Base-by-base conservation (phyloP, 2,329 filamentous ascomycete species). In the Botrytis porri region DNA sequence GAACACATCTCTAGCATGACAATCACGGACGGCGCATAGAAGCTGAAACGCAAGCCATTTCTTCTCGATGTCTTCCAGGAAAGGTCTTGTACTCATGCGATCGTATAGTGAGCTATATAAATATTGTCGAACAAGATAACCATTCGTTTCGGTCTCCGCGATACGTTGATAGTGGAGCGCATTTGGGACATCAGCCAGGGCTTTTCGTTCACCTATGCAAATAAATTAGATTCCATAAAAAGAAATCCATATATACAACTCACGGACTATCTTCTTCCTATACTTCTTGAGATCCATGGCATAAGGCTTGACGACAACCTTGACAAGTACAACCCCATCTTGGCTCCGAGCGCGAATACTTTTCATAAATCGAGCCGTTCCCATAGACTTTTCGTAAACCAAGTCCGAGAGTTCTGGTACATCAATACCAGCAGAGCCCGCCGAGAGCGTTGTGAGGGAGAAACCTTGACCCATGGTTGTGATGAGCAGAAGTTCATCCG, bases 41-140 rank as follows among this genome's bases (percentile, higher is more conserved):
- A 99, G 88, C 84, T 99, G 96, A 79, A 97, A 99, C 0, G 95
- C 93, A 69, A 99, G 88, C 96, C 96, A 99, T 84, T 97, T 98
- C 87, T 98, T 98, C 83, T 99, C 96, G 76, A 99, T 96, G 77
- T 97, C 93, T 82, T 99, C 97, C 16, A 98, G 86, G 78, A 99
- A 99, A 0, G 96, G 97, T 12, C 97, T 90, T 14, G 96, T 99
- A 83, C 96, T 97, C 82, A 99, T 90, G 71, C 96, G 93, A 84
- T 99, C 96, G 84, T 99, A 99, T 7, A 99, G 88, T 37, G 96
- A 98, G 85, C 93, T 98, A 83, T 98, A 96, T 74, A 98, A 90
- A 81, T 93, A 98, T 83, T 98, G 97, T 70, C 96, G 92, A 73
- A 98, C 93, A 32, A 99, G 88, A 81, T 97, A 97, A 65, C 95